Evolutionary conservation across 148 eudicot genomes (phyloP), one percentile per base, ranked within the genome.

Genomic region (Polygonum maritimum): DNA sequence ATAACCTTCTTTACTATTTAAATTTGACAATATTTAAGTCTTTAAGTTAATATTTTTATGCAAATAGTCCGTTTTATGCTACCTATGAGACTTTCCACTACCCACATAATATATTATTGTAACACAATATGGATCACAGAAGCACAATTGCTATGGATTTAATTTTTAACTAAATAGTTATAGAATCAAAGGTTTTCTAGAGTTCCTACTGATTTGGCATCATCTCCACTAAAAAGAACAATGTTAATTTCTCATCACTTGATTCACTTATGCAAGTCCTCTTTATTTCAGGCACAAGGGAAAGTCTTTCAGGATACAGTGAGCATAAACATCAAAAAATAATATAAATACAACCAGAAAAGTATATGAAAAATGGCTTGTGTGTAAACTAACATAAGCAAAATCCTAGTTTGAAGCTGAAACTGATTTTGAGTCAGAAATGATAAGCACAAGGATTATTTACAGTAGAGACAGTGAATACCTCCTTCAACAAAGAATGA

Each of bases 401-500:
- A 62, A n/a, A 31, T 31, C 39, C 69, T 54, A n/a, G 10, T 54
- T 54, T 54, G 6, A 31, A 48, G 40, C 47, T 35, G 72, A 41
- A 70, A 70, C 19, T 19, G 47, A 1, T 26, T 21, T 57, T 63
- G 35, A 41, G 51, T 14, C 7, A 45, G n/a, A 71, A 72, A 48
- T 72, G 45, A 74, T 45, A 35, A 57, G 35, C 5, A 4, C 41
- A 9, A 45, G 31, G 10, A 51, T 35, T 47, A 45, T 8, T 48
- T 19, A 60, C 38, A 47, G 9, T 12, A 57, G 62, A 19, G 22
- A 4, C 44, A 71, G 62, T 9, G 40, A 33, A 33, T 87, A 95
- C 99, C 99, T 95, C 94, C 80, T 92, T 95, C 45, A 92, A 82
- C 99, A 98, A 95, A 47, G 92, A 77, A 74, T 95, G 99, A 80